Percentiles rank a stretch among this genome's conserved stretches.
Conservation (phyloP, 139 green algal species). For the Limnomonas spitsbergensis region DNA sequence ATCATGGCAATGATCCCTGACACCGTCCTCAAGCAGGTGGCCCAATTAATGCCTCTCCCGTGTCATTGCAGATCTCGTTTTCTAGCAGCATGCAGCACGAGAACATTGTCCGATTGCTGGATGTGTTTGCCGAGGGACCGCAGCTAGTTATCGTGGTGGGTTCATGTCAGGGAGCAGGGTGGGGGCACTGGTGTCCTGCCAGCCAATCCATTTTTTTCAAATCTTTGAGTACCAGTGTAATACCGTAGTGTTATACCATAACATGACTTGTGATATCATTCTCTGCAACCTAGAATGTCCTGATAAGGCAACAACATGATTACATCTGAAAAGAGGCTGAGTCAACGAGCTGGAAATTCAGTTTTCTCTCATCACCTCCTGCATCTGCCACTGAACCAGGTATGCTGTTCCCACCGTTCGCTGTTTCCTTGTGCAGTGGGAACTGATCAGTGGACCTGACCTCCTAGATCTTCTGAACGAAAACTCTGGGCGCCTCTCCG, state of each 20-base stretch:
- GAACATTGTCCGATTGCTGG: constrained; percentile 67
- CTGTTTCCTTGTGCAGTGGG: constrained; percentile 54
- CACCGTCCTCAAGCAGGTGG: background rate
- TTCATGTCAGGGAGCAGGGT: too few species aligned
- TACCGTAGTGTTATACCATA: too few species aligned
- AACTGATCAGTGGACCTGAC: constrained; percentile 76
- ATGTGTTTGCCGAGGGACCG: constrained; percentile 60
- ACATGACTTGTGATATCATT: too few species aligned
- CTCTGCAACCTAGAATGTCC: too few species aligned
- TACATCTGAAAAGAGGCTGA: too few species aligned
- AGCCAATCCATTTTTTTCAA: too few species aligned
- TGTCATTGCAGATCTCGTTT: constrained; percentile 24
- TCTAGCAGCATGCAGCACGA: constrained; percentile 34
- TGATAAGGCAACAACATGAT: too few species aligned
- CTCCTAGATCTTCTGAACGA: constrained; percentile 84
- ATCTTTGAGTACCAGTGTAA: too few species aligned
- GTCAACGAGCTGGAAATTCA: too few species aligned
- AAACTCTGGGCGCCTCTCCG: constrained; percentile 49
- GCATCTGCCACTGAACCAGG: too few species aligned
- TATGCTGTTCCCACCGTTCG: too few species aligned
- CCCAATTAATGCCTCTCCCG: background rate
- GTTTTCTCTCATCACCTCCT: too few species aligned
- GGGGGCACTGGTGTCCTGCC: background rate
- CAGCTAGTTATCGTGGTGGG: constrained; percentile 53
- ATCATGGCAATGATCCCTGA: background rate